These are phyloP conservation scores for Plectosphaerella sp. DNA, from an alignment of 2,329 filamentous ascomycete genomes.

Conservation along the genomic window DNA sequence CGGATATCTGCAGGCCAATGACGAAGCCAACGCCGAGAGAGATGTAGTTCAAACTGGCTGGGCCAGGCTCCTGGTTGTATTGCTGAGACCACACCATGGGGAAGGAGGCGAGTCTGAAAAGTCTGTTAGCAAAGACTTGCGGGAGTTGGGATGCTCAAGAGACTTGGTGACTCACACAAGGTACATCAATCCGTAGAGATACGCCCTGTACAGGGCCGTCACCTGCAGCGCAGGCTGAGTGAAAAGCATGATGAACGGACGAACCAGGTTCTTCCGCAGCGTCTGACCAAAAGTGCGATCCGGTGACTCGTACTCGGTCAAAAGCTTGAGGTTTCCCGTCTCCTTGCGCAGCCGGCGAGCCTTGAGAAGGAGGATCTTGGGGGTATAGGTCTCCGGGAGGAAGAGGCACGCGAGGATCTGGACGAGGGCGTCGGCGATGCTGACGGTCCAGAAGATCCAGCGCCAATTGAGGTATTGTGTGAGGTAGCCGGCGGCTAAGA, in stretches of 20 bases:
- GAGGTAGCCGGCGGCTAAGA: constrained; percentile 31
- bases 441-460: constrained; percentile 39
- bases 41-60: constrained; percentile 47
- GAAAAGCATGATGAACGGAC: constrained; percentile 44
- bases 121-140: neutral
- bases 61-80: constrained; percentile 41
- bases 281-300: constrained; percentile 18
- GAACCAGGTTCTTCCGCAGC: constrained; percentile 27
- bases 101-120: constrained; percentile 43
- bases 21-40: constrained; percentile 48
- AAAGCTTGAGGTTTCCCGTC: constrained; percentile 20
- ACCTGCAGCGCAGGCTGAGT: constrained; percentile 46
- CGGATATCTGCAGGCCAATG: constrained; percentile 51
- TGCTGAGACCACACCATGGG: constrained; percentile 40
- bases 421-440: constrained; percentile 28
- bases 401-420: constrained; percentile 30
- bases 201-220: constrained; percentile 42
- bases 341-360: constrained; percentile 19
- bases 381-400: constrained; percentile 32
- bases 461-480: constrained; percentile 33
- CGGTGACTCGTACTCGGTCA: constrained; percentile 21
- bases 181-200: constrained; percentile 51
- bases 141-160: neutral
- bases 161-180: constrained; percentile 28
- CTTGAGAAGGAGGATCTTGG: constrained; percentile 22